These are phyloP conservation scores for Paraurostyla sp. DNA, from an alignment of 73 alveolate species.

Conservation along the genomic window DNA sequence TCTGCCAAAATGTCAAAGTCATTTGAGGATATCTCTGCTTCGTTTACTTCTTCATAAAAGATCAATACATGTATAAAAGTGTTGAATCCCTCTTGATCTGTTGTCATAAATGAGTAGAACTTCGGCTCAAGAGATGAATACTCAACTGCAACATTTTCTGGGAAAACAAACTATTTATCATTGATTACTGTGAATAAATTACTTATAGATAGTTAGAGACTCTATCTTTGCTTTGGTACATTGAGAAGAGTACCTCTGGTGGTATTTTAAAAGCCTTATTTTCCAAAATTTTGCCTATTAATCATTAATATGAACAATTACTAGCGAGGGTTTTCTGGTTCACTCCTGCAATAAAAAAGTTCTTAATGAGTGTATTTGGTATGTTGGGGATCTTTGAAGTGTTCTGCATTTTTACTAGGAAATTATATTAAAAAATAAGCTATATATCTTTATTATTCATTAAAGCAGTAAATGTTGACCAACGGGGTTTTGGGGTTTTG, in stretches of 20 bases:
- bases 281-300: constrained; percentile 16
- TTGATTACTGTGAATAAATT: no score
- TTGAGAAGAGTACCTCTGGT: constrained; percentile 43
- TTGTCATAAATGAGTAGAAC: constrained; percentile 52
- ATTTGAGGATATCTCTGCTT: constrained; percentile 48
- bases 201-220: constrained; percentile 29
- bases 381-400: constrained; percentile 27
- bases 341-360: constrained; percentile 60
- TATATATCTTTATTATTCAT: no score
- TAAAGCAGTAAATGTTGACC: no score
- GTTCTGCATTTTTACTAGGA: constrained; percentile 54
- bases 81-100: constrained; percentile 51
- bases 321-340: constrained; percentile 28
- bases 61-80: constrained; percentile 41
- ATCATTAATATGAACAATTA: background rate
- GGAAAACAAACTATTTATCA: constrained; percentile 50
- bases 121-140: constrained; percentile 2
- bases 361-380: constrained; percentile 38
- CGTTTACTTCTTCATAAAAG: constrained; percentile 56
- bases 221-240: constrained; percentile 40
- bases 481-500: no score
- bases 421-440: no score
- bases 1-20: constrained; percentile 42
- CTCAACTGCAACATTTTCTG: constrained; percentile 46
- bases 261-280: constrained; percentile 23